Base-by-base conservation (phyloP, 352 stramenopile species). In the Phytophthora citrophthora region DNA sequence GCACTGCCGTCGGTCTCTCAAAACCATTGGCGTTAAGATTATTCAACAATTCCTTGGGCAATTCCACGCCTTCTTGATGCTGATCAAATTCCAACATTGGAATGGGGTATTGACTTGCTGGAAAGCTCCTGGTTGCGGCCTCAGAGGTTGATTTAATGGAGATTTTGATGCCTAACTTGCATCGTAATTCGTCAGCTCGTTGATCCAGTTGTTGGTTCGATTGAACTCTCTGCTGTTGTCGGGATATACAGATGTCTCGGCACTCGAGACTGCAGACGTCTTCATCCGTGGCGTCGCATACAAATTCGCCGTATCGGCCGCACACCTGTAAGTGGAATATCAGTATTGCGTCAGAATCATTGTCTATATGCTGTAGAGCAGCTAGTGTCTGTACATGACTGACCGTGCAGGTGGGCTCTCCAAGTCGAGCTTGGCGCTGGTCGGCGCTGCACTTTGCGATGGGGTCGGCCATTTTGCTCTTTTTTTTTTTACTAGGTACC, bases 221-320 rank as follows among this genome's bases (percentile, higher is more conserved):
- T 48, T 54, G 50, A 5, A n/a, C 2, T 24, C 57, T 45, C 15
- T 45, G 41, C 2, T 62, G 23, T 13, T 43, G 50, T 45, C 71
- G 68, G 4, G 54, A 38, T 0, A 76, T 45, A 44, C 75, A 86
- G 6, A 77, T 10, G 38, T 92, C 74, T 16, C 86, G 81, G 51
- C 86, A 94, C 57, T 94, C 77, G 6, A 94, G 49, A 61, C 82
- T 93, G 64, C 88, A 96, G 11, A 96, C 88, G 70, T 96, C 84
- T 54, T 94, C 73, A 39, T 94, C 81, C 1, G 88, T 96, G 23
- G 63, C 71, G 49, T 96, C 88, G 51, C 88, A 94, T 46, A 94
- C 70, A 53, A 94, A 96, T 29, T 80, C 83, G 63, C 88, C 88
- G 38, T 80, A 94, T 31, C 82, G 80, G 15, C 77, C 76, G 39